Evolutionary conservation across 768 basidiomycete species (phyloP).

Genomic region (Coprinopsis marcescibilis): DNA sequence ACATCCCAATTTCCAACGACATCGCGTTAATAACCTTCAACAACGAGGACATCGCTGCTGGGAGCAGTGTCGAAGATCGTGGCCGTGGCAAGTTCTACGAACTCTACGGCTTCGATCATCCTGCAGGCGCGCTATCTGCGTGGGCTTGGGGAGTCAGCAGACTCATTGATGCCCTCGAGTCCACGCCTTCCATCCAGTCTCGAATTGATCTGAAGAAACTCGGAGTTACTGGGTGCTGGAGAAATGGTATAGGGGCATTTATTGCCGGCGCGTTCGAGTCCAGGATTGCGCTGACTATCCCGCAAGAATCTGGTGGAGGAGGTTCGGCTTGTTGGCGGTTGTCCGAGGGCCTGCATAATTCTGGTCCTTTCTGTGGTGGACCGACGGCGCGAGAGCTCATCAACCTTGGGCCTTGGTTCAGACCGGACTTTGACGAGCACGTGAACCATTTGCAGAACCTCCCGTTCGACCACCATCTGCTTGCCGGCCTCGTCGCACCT

Average conservation of each 20-base stretch:
- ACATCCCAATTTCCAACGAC: no score
- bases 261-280: constrained; percentile 54
- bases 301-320: constrained; percentile 58
- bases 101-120: constrained; percentile 39
- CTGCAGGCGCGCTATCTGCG: constrained; percentile 45
- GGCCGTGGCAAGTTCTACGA: constrained; percentile 48
- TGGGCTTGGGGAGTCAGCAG: constrained; percentile 55
- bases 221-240: constrained; percentile 55
- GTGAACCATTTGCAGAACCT: constrained; percentile 38
- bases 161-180: constrained; percentile 51
- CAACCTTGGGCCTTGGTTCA: constrained; percentile 57
- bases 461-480: constrained; percentile 55
- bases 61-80: constrained; percentile 28
- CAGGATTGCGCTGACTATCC: constrained; percentile 53
- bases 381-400: constrained; percentile 55
- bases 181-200: constrained; percentile 34
- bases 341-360: constrained; percentile 38
- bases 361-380: constrained; percentile 34
- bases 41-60: constrained; percentile 40
- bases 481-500: constrained; percentile 51
- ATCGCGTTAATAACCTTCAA: no score
- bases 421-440: constrained; percentile 39
- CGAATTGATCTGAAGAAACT: constrained; percentile 44
- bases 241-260: constrained; percentile 55
- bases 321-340: constrained; percentile 57